Base-by-base conservation (phyloP, 78 protist species). In the Guillardia theta region DNA sequence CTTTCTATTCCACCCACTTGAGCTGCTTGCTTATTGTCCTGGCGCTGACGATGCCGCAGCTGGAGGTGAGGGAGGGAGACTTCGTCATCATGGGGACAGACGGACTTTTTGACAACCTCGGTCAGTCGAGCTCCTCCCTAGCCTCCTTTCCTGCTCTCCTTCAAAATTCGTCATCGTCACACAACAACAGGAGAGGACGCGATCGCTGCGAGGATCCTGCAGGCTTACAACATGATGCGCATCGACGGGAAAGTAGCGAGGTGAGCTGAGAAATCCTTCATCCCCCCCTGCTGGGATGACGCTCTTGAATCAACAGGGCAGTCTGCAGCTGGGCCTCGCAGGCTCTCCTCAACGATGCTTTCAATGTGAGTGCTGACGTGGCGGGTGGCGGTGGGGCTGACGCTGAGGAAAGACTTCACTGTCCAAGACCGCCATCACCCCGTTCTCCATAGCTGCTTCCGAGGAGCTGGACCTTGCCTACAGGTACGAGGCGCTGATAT, bases 381-480 rank as follows among this genome's bases (percentile, higher is more conserved):
- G 6, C 78, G 78, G 12, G 21, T 50, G 10, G 58, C 58, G 15
- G 30, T 50, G 58, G 58, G 15, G 10, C 30, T 50, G 58, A 19
- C 58, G 15, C 58, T 10, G 10, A 15, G 58, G 58, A 15, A 5
- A 64, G 22, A 12, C 41, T 12, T 70, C 83, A 6, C n/a, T 22
- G 41, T 70, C 83, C 9, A 12, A 24, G 9, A 24, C n/a, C 41
- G 83, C 36, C 45, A 43, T 70, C 36, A 70, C 83, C n/a, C 83
- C 83, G 27, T 70, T 70, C 45, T 22, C 36, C 45, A 70, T 70
- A 22, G 83, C 83, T 4, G 83, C 83, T 24, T 22, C 83, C 0
- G 83, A 4, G 83, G 83, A 70, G 83, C 83, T 70, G n/a, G 41
- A 33, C 83, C 78, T 70, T 30, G 70, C 70, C 70, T 58, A 58